Percentiles rank a stretch among this genome's conserved stretches.
Evolutionary conservation across 2,329 filamentous ascomycete genomes (phyloP).

Genomic region (Fusarium cicatricum): DNA sequence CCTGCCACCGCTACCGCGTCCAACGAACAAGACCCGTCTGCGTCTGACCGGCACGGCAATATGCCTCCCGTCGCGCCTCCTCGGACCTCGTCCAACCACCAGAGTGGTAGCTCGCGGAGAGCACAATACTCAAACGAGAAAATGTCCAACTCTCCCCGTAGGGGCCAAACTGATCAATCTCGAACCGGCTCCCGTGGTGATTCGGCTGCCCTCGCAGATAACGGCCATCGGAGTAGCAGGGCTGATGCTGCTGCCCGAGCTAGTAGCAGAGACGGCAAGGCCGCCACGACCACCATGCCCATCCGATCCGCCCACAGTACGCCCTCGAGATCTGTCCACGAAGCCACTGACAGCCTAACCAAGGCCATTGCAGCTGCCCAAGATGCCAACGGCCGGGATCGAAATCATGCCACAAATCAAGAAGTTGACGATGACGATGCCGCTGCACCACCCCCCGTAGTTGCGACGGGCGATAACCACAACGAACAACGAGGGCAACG

Average conservation of each 20-base stretch:
- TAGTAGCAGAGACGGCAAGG: constrained; percentile 52
- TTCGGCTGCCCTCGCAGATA: constrained; percentile 40
- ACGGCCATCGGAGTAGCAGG: constrained; percentile 44
- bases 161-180: constrained; percentile 48
- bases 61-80: constrained; percentile 79
- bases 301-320: constrained; percentile 56
- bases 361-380: constrained; percentile 64
- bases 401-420: constrained; percentile 38
- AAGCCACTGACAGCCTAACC: constrained; percentile 82
- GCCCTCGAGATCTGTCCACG: constrained; percentile 68
- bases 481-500: constrained; percentile 60
- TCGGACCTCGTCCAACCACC: constrained; percentile 77
- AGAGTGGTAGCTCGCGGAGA: constrained; percentile 55
- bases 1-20: constrained; percentile 54
- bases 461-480: constrained; percentile 53
- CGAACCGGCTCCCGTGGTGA: constrained; percentile 48
- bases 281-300: constrained; percentile 52
- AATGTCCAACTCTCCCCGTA: constrained; percentile 53
- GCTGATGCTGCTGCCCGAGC: constrained; percentile 52
- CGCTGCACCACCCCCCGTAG: constrained; percentile 55
- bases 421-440: constrained; percentile 48
- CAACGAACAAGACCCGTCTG: constrained; percentile 52
- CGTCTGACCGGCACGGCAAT: constrained; percentile 63
- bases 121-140: constrained; percentile 56
- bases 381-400: constrained; percentile 43